phyloP scores from a whole-genome alignment of 352 stramenopile genomes.

The Phytophthora hibernalis region DNA sequence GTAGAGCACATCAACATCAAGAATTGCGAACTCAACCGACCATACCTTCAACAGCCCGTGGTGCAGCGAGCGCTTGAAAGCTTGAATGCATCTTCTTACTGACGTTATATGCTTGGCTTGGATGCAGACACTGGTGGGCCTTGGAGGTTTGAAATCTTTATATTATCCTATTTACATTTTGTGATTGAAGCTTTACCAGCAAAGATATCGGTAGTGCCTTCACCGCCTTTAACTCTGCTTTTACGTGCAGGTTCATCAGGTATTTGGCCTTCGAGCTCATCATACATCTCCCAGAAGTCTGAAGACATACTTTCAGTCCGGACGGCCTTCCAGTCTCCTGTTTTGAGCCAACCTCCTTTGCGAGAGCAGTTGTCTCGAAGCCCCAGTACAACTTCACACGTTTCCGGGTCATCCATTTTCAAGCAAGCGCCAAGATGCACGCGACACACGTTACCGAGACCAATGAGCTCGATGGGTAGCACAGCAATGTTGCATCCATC shows the following conservation, averaged over 20 bases:
- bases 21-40: slow-evolving; percentile 22
- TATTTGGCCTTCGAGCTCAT: slow-evolving; percentile 30
- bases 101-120: neutral
- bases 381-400: slow-evolving; percentile 66
- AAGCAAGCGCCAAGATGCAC: slow-evolving; percentile 64
- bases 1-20: slow-evolving; percentile 46
- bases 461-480: slow-evolving; percentile 75
- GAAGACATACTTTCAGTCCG: slow-evolving; percentile 35
- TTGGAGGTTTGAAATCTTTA: neutral
- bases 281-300: slow-evolving; percentile 33
- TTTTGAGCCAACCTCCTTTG: slow-evolving; percentile 76
- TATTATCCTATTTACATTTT: slow-evolving; percentile 20
- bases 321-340: slow-evolving; percentile 36
- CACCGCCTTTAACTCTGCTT: slow-evolving; percentile 24
- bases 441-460: slow-evolving; percentile 55
- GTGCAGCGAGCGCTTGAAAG: neutral
- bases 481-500: slow-evolving; percentile 53
- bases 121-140: neutral
- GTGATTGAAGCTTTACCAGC: slow-evolving; percentile 12
- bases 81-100: neutral
- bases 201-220: slow-evolving; percentile 28
- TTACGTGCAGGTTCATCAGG: slow-evolving; percentile 33
- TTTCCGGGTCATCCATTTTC: slow-evolving; percentile 73
- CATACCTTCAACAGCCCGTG: neutral
- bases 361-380: slow-evolving; percentile 54